Base-by-base conservation (phyloP, 306 rosid species). In the Alnus glutinosa region DNA sequence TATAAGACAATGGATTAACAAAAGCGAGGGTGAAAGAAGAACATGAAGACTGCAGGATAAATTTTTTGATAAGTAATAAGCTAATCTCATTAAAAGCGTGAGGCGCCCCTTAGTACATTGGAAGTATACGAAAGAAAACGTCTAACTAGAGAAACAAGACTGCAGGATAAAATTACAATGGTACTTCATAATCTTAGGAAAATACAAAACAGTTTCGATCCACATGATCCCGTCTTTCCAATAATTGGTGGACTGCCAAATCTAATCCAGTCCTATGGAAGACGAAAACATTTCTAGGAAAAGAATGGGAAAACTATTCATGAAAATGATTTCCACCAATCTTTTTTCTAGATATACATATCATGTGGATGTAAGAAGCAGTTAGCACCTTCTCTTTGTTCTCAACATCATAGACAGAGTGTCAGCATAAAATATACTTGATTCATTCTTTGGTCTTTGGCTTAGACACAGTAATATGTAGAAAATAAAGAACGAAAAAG, bases 351-450 rank as follows among this genome's bases (percentile, higher is more conserved):
- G 34, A 32, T 36, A 4, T 5, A 8, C 44, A 63, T 2, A 63
- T 34, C 19, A 16, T 34, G 9, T 7, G n/a, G 19, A 59, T 9
- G 1, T 42, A 19, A 59, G 15, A 59, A 59, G 39, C 70, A 63
- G 44, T 62, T 37, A 62, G 18, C 44, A 32, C 19, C 46, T 55
- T 51, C 9, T 68, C 76, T 68, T 57, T 49, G 74, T 79, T 51
- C 55, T 70, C 62, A 52, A 58, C 47, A 77, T 49, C 70, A 59
- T 32, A 51, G 14, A 69, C 32, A 30, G 30, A 54, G 50, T 58
- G 59, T 57, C 55, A 74, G 52, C 64, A 55, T 76, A 58, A 14
- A 39, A 39, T 48, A 64, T 62, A 36, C 28, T 55, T 55, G 8
- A 7, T 9, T 36, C 46, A 50, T 51, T 73, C 55, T 73, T 78